These are phyloP conservation scores for Kentomonas sorsogonicus DNA, from an alignment of 208 protist genomes.

Conservation along the genomic window DNA sequence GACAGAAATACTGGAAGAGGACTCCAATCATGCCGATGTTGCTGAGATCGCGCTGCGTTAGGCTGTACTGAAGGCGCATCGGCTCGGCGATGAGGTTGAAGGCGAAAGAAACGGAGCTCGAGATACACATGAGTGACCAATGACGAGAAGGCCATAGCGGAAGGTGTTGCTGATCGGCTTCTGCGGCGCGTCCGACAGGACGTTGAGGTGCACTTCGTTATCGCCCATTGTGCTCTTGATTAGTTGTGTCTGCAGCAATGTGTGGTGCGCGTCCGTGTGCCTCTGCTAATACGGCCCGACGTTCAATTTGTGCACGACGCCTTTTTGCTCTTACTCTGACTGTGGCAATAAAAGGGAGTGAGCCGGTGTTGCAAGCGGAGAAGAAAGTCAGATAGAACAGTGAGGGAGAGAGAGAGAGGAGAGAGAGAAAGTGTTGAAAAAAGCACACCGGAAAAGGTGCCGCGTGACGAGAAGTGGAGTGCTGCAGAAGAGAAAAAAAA, in stretches of 20 bases:
- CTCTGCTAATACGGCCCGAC: no score
- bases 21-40: constrained; percentile 25
- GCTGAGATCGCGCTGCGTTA: constrained; percentile 29
- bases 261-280: no score
- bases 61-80: constrained; percentile 24
- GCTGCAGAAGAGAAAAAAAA: no score
- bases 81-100: constrained; percentile 28
- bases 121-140: constrained; percentile 21
- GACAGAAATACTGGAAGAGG: constrained; percentile 18
- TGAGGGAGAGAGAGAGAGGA: background rate
- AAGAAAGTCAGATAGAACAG: constrained; percentile 1
- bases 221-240: background rate
- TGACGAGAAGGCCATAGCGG: constrained; percentile 18
- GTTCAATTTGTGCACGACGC: no score
- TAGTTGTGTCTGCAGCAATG: background rate
- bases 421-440: background rate
- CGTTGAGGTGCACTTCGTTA: no score
- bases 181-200: no score
- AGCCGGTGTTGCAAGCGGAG: background rate
- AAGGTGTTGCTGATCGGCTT: constrained; percentile 14
- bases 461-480: no score
- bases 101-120: constrained; percentile 18
- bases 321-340: background rate
- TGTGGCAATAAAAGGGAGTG: background rate
- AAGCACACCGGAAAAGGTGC: no score